Conservation (phyloP, 371 early-diverging fungal species). For the Dichotomocladium elegans region DNA sequence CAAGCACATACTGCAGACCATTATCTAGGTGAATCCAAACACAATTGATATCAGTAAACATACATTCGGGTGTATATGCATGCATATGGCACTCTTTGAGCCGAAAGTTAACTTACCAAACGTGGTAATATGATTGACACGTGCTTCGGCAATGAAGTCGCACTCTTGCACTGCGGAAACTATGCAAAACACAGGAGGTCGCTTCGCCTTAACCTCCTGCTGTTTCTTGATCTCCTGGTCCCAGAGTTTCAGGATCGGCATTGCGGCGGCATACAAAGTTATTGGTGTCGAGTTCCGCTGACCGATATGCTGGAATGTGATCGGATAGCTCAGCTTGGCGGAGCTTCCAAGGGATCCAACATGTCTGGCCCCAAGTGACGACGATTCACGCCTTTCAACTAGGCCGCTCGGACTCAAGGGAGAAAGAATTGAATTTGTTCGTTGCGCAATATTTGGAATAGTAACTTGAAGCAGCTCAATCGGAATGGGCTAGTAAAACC, state of each 20-base stretch:
- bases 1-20: slow-evolving; percentile 39
- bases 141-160: slow-evolving; percentile 14
- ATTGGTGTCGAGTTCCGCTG: slow-evolving; percentile 53
- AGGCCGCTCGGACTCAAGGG: not conserved
- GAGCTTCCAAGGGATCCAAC: not conserved
- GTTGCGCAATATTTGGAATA: slow-evolving; percentile 6
- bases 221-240: slow-evolving; percentile 75
- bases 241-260: slow-evolving; percentile 80
- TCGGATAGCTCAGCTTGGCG: slow-evolving; percentile 48
- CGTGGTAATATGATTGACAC: slow-evolving; percentile 34
- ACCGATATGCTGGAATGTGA: slow-evolving; percentile 78
- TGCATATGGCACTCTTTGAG: no score
- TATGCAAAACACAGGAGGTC: slow-evolving; percentile 60
- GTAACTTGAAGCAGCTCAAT: slow-evolving; percentile 55
- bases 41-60: no score
- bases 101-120: slow-evolving; percentile 29
- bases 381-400: not conserved
- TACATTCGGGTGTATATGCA: no score
- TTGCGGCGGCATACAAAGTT: slow-evolving; percentile 69
- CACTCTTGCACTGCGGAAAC: slow-evolving; percentile 22
- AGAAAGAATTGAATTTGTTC: slow-evolving; percentile 36
- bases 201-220: slow-evolving; percentile 51
- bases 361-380: not conserved
- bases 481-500: slow-evolving; percentile 61
- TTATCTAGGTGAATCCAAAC: slow-evolving; percentile 15